phyloP scores from a whole-genome alignment of 371 early-diverging fungal species.

The Batkoa obscura region DNA sequence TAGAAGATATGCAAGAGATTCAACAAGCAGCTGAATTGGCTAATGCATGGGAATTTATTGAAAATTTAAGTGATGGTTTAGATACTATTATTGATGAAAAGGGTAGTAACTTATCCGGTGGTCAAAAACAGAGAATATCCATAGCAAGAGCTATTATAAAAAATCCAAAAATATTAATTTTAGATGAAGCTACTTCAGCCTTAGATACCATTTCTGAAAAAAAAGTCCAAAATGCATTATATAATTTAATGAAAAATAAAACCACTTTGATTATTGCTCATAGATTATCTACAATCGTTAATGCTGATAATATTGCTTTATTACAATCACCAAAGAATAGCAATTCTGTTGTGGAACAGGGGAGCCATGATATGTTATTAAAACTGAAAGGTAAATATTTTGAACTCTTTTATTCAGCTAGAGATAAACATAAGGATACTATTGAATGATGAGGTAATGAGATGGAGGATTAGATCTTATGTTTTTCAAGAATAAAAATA shows the following conservation, averaged over 20 bases:
- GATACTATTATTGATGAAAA: constrained; percentile 49
- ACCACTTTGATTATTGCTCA: constrained; percentile 34
- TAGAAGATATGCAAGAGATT: constrained; percentile 20
- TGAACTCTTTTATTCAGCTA: too few species aligned
- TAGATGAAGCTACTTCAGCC: constrained; percentile 89
- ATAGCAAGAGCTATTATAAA: constrained; percentile 39
- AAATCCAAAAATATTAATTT: constrained; percentile 49
- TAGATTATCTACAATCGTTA: constrained; percentile 42
- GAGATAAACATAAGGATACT: too few species aligned
- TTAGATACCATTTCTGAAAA: constrained; percentile 64
- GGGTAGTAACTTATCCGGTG: constrained; percentile 54
- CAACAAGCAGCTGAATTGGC: constrained; percentile 32
- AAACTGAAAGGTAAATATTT: constrained; percentile 9
- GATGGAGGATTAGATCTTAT: too few species aligned
- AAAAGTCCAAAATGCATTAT: constrained; percentile 59
- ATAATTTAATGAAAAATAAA: constrained; percentile 30
- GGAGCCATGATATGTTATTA: constrained; percentile 43
- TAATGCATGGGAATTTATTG: constrained; percentile 42
- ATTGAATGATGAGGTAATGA: too few species aligned
- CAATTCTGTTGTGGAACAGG: constrained; percentile 54
- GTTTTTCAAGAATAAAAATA: too few species aligned
- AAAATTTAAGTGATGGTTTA: constrained; percentile 33
- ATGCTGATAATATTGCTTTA: constrained; percentile 41
- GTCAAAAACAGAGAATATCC: constrained; percentile 62
- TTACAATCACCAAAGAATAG: constrained; percentile 38